Conservation (phyloP, 208 protist species). For the Crithidia sp. region DNA sequence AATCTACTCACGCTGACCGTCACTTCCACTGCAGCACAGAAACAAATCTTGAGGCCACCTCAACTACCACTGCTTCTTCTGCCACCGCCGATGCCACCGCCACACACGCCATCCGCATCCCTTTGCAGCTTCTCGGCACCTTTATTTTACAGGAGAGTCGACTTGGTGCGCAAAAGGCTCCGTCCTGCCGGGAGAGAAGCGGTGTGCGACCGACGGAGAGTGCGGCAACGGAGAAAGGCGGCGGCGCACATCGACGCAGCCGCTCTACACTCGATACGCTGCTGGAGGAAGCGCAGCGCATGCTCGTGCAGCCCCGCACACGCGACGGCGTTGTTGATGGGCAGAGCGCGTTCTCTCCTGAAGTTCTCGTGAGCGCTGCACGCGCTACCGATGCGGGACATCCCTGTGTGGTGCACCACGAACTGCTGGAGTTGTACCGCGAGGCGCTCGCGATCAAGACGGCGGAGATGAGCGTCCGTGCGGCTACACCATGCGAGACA, state of each 20-base stretch:
- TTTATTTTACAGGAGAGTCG: conserved; percentile 32
- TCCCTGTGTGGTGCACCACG: conserved; percentile 2
- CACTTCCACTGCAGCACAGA: too few species aligned
- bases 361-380: background rate
- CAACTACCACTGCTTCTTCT: background rate
- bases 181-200: too few species aligned
- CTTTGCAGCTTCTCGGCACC: conserved; percentile 23
- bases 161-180: background rate
- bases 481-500: background rate
- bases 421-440: conserved; percentile 7
- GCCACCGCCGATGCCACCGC: background rate
- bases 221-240: too few species aligned
- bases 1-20: too few species aligned
- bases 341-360: too few species aligned
- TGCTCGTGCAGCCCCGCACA: too few species aligned
- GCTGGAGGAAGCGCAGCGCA: background rate
- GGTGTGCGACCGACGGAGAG: too few species aligned
- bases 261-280: background rate
- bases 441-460: conserved; percentile 5
- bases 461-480: background rate
- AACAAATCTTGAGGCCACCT: too few species aligned
- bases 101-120: conserved; percentile 4
- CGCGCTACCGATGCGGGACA: too few species aligned
- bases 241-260: too few species aligned
- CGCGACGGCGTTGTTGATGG: too few species aligned